Percentiles rank a stretch among this genome's conserved stretches.
Evolutionary conservation across 768 basidiomycete genomes (phyloP).

Genomic region (Scleroderma bovista): DNA sequence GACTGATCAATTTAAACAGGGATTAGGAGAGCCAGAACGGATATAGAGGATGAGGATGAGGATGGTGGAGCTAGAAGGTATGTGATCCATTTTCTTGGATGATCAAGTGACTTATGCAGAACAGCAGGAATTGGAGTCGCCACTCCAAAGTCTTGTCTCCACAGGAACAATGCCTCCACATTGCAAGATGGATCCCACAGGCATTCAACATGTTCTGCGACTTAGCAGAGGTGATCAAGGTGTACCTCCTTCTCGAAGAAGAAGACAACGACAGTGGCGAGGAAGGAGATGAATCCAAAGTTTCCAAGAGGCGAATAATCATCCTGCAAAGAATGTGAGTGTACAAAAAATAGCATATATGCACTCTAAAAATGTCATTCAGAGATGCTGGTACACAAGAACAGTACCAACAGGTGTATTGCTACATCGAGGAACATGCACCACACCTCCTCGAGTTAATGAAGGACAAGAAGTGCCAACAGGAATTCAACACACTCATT

Average conservation of each 20-base stretch:
- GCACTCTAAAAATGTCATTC: background rate
- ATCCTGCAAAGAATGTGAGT: background rate
- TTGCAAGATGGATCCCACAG: constrained; percentile 4
- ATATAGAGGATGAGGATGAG: background rate
- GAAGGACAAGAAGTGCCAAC: background rate
- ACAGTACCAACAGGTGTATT: background rate
- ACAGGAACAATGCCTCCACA: background rate
- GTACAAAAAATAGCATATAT: background rate
- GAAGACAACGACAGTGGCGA: background rate
- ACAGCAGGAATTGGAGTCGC: too few relatives aligned
- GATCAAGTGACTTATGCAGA: too few relatives aligned
- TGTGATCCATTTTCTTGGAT: background rate
- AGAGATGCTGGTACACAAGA: background rate
- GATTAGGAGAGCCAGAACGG: background rate
- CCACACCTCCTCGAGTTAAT: background rate
- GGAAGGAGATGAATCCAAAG: background rate
- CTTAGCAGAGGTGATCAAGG: background rate
- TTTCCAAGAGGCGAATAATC: background rate
- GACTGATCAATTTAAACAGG: background rate
- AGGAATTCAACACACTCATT: background rate
- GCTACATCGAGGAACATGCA: background rate
- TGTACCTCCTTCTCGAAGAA: constrained; percentile 2
- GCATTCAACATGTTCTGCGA: constrained; percentile 4
- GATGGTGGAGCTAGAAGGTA: background rate
- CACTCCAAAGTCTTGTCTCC: background rate